These are phyloP conservation scores for Polytrichum formosum DNA, from an alignment of 225 moss, liverwort and hornwort genomes.

Conservation along the genomic window DNA sequence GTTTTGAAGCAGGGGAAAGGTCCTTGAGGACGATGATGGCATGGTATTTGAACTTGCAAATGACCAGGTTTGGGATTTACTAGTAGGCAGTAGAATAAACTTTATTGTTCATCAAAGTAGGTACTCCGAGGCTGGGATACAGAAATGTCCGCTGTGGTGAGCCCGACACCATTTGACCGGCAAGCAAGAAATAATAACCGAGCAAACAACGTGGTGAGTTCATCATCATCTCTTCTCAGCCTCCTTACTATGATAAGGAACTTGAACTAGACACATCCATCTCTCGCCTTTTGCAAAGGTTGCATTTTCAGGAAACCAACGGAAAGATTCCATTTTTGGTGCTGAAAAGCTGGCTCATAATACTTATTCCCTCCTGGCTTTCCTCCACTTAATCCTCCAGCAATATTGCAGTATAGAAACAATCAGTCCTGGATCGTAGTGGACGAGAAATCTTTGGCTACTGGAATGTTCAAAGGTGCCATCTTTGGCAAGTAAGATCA, in stretches of 20 bases:
- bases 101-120: not conserved
- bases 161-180: constrained; percentile 62
- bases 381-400: not conserved
- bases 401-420: not conserved
- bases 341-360: too few relatives aligned
- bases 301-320: not conserved
- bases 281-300: not conserved
- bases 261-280: not conserved
- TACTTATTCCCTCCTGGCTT: not conserved
- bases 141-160: constrained; percentile 73
- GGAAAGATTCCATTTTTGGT: too few relatives aligned
- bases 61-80: constrained; percentile 28
- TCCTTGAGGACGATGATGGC: constrained; percentile 10
- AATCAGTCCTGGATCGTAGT: not conserved
- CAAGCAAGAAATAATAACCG: constrained; percentile 45
- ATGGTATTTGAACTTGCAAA: constrained; percentile 16
- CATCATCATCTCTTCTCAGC: not conserved
- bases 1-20: constrained; percentile 16
- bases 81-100: constrained; percentile 14
- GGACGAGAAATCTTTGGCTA: too few relatives aligned
- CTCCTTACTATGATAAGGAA: not conserved
- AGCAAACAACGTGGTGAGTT: constrained; percentile 54
- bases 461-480: not conserved
- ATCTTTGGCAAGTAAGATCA: not conserved
- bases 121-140: constrained; percentile 20